These are phyloP conservation scores for Aureobasidium uvarum DNA, from an alignment of 2,329 filamentous ascomycete species.

Conservation along the genomic window DNA sequence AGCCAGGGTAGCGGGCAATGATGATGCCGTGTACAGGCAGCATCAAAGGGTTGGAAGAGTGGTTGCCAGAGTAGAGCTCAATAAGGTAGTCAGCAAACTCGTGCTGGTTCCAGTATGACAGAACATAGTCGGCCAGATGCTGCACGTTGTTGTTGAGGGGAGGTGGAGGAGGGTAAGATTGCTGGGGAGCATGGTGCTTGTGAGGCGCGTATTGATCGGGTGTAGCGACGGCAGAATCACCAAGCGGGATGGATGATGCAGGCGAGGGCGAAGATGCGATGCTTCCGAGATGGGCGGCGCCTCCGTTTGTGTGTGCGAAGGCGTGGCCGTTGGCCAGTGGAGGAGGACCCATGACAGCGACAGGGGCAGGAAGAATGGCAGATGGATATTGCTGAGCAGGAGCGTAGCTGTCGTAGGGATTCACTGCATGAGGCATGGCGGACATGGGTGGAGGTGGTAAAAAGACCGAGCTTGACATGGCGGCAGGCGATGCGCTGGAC, in stretches of 20 bases:
- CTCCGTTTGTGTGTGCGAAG: conserved; percentile 5
- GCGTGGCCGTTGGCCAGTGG: conserved; percentile 9
- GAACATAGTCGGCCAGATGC: conserved; percentile 26
- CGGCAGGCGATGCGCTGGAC: conserved; percentile 37
- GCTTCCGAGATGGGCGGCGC: background rate
- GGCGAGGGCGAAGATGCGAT: conserved; percentile 16
- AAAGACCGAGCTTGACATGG: background rate
- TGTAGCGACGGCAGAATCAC: conserved; percentile 13
- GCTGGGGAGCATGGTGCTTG: conserved; percentile 31
- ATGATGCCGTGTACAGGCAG: conserved; percentile 27
- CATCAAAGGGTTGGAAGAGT: background rate
- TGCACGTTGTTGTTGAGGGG: conserved; percentile 10
- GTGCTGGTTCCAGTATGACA: conserved; percentile 24
- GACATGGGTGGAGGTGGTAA: conserved; percentile 7
- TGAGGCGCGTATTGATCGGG: background rate
- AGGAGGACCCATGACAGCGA: conserved; percentile 2
- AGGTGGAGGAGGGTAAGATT: conserved; percentile 34
- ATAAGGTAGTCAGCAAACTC: conserved; percentile 29
- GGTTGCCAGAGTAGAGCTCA: conserved; percentile 18
- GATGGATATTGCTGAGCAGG: background rate
- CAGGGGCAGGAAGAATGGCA: background rate
- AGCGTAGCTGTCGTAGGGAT: background rate
- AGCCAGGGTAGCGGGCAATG: conserved; percentile 25
- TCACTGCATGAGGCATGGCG: background rate
- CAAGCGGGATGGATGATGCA: conserved; percentile 1